Evolutionary conservation across 345 rosid species (phyloP), one percentile per base, ranked within the genome.

Genomic region (Brassica cretica): DNA sequence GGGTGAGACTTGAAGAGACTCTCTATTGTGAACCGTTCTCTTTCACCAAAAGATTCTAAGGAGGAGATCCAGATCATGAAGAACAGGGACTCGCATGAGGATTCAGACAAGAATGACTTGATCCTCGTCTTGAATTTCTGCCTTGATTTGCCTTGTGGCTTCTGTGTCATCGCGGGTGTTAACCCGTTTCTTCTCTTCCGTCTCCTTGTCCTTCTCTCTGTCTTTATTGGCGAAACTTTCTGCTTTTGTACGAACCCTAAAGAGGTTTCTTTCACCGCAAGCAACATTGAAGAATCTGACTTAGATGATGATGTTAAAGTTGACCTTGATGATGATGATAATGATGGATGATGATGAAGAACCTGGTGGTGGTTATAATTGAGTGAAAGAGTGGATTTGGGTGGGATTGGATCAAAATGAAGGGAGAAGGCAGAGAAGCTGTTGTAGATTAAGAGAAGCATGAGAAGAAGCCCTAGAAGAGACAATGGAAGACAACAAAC

Each of bases 51-150:
- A 35, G 91, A 85, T 18, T 84, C 85, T 0, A 86, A 56, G 6
- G 93, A 83, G 33, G 96, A 89, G 77, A 93, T 95, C 98, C 98
- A 91, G 2, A 98, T 95, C 96, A 95, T 91, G 86, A 95, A 95
- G 83, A 95, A 88, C 67, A 84, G 77, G 44, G 84, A 78, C 83
- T 88, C 84, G 59, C 99, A 95, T 1, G 76, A 75, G 6, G 89
- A 81, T 12, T 82, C 84, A 14, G 78, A 78, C 10, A 91, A 83
- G 79, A 91, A 91, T 1, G 61, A 74, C 62, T 72, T 84, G 30
- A 93, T 68, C 77, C 69, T 76, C 6, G 78, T 37, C 4, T 89
- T 75, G 70, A 93, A 95, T 59, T 66, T 73, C 4, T 53, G 77
- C 72, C 71, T 82, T 70, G 58, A 46, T 29, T 70, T 64, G 39